Conservation (phyloP, 208 protist genomes). For the Trypanosoma conorhini region DNA sequence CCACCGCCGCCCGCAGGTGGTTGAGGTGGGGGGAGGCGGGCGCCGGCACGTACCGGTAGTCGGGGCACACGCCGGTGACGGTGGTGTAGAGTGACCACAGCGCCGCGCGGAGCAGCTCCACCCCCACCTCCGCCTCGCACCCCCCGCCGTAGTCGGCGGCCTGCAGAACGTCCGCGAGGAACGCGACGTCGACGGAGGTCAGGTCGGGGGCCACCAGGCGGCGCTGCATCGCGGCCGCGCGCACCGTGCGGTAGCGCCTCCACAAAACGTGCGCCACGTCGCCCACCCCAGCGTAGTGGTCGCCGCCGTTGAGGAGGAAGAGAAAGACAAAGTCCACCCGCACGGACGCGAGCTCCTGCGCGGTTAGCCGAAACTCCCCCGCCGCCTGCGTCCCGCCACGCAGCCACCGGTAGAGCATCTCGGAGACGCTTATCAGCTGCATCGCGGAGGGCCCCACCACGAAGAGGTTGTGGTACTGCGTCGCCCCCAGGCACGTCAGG, state of each 20-base stretch:
- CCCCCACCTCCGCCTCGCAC: conserved; percentile 34
- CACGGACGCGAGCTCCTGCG: conserved; percentile 62
- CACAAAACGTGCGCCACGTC: conserved; percentile 80
- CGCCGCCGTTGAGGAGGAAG: conserved; percentile 86
- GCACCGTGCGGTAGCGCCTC: conserved; percentile 72
- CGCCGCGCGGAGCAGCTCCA: conserved; percentile 45
- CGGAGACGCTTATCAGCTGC: conserved; percentile 72
- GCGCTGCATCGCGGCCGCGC: conserved; percentile 43
- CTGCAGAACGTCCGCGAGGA: conserved; percentile 70
- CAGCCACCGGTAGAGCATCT: conserved; percentile 83
- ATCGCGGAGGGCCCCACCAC: conserved; percentile 78
- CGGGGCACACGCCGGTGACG: conserved; percentile 48
- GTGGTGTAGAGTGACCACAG: conserved; percentile 53
- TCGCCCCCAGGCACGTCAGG: conserved; percentile 80
- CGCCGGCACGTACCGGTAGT: conserved; percentile 51
- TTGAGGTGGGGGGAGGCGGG: conserved; percentile 47
- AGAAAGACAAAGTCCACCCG: conserved; percentile 87
- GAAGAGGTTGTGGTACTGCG: conserved; percentile 81
- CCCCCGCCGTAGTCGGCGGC: conserved; percentile 65
- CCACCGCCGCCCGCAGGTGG: conserved; percentile 64
- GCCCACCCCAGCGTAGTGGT: conserved; percentile 81
- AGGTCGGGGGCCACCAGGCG: conserved; percentile 55
- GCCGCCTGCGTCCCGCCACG: conserved; percentile 27
- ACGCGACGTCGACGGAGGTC: conserved; percentile 51
- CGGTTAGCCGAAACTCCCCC: conserved; percentile 40